Evolutionary conservation across 2,329 filamentous ascomycete species (phyloP), one percentile per base, ranked within the genome.

Genomic region (Pseudogymnoascus sp.): DNA sequence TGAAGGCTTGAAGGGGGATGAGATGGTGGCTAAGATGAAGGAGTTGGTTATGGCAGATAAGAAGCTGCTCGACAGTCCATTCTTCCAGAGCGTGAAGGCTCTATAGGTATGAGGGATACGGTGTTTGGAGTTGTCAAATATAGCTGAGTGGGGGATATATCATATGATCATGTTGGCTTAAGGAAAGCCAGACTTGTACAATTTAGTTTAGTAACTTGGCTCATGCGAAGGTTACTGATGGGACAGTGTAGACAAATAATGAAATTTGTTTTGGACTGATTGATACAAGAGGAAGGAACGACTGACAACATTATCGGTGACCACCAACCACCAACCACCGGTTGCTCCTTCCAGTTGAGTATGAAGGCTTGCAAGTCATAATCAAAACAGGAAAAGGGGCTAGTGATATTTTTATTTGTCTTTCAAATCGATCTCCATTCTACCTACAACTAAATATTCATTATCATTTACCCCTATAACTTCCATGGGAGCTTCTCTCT

Each of bases 21-120:
- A 95, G 73, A 92, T 94, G 79, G 84, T 93, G 6, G 80, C 82
- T 66, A 83, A 85, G 69, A 86, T 97, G 82, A 88, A 84, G 73
- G 90, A 92, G 69, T 75, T 97, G 69, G 90, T 97, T 3, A 82
- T 82, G 68, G 83, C 79, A 1, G 89, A 97, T 73, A 80, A 87
- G 69, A 86, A 84, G 71, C 69, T 88, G 64, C 70, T 83, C 53
- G 79, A 77, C 5, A 88, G 88, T 66, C 85, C 85, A 0, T 92
- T 92, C 72, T 92, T 92, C 71, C 81, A 88, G 69, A 75, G 75
- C 38, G 74, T 83, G 14, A 77, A 78, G 70, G 78, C 70, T 31
- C 65, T 74, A 63, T 74, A 64, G 67, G 38, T 50, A n/a, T 63
- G 60, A 60, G 11, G 37, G 10, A 33, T 7, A 56, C 14, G 47